Evolutionary conservation across 306 rosid genomes (phyloP).

Genomic region (Hippophae rhamnoides): DNA sequence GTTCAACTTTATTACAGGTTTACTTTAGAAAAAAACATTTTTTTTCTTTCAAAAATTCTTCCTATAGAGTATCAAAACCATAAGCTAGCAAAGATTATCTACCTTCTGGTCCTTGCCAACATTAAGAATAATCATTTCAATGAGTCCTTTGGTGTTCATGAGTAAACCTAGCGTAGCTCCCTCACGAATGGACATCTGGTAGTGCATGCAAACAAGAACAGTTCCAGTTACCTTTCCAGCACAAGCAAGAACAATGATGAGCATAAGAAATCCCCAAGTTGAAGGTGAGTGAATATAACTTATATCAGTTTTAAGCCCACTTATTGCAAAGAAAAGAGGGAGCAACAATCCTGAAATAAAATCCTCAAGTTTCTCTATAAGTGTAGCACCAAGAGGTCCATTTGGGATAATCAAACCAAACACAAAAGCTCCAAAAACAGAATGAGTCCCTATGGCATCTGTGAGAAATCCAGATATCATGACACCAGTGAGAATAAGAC

Average conservation of each 20-base stretch:
- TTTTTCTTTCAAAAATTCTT: background rate
- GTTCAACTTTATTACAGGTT: too few relatives aligned
- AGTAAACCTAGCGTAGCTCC: slow-evolving; percentile 48
- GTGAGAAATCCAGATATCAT: slow-evolving; percentile 30
- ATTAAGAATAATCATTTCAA: slow-evolving; percentile 38
- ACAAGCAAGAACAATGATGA: slow-evolving; percentile 18
- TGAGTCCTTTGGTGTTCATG: slow-evolving; percentile 57
- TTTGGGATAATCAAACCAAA: slow-evolving; percentile 58
- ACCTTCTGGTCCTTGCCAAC: slow-evolving; percentile 25
- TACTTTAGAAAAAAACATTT: too few relatives aligned
- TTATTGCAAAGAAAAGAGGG: slow-evolving; percentile 31
- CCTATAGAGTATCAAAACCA: background rate
- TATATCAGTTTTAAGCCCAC: slow-evolving; percentile 39
- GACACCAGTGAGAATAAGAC: slow-evolving; percentile 23
- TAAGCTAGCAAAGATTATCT: slow-evolving; percentile 14
- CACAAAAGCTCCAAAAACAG: slow-evolving; percentile 28
- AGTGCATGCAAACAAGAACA: slow-evolving; percentile 44
- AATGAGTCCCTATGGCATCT: slow-evolving; percentile 35
- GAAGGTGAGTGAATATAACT: slow-evolving; percentile 30
- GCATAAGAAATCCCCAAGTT: slow-evolving; percentile 26
- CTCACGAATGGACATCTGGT: slow-evolving; percentile 51
- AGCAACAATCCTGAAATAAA: slow-evolving; percentile 35
- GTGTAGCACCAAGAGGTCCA: slow-evolving; percentile 57
- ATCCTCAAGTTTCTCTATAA: slow-evolving; percentile 44
- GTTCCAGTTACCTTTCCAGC: slow-evolving; percentile 43